These are phyloP conservation scores for Pythium aphanidermatum DNA, from an alignment of 352 stramenopile species.

Conservation along the genomic window DNA sequence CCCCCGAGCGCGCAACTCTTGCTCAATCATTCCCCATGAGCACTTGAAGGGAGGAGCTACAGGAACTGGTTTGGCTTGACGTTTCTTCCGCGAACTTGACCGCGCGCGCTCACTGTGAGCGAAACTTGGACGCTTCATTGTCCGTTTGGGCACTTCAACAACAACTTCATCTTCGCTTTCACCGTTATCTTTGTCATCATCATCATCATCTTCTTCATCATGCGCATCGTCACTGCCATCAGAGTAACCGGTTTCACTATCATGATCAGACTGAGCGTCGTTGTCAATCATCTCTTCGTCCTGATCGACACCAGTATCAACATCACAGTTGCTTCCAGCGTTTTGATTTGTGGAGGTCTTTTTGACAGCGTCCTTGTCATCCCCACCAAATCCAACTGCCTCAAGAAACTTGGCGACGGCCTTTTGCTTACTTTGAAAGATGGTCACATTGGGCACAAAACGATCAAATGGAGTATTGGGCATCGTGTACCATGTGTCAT, in stretches of 20 bases:
- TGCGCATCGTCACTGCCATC: conserved; percentile 24
- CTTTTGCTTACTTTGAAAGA: conserved; percentile 60
- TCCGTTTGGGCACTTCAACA: neutral
- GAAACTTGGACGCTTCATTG: neutral
- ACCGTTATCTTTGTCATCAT: conserved; percentile 11
- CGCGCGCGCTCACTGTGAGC: neutral
- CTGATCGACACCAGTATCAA: conserved; percentile 4
- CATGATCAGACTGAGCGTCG: neutral
- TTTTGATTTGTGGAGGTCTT: no score
- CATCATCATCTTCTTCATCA: conserved; percentile 8
- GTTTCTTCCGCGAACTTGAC: neutral
- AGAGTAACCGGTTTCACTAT: neutral
- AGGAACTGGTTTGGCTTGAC: neutral
- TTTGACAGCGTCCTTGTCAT: no score
- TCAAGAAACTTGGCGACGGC: conserved; percentile 62
- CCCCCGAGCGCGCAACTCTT: conserved; percentile 39
- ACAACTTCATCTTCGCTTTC: conserved; percentile 1
- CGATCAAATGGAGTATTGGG: conserved; percentile 56
- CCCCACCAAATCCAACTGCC: conserved; percentile 10
- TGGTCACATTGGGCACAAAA: conserved; percentile 66
- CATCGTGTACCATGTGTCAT: conserved; percentile 61
- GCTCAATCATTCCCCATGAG: conserved; percentile 54
- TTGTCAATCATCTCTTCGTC: conserved; percentile 27
- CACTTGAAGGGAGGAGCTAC: conserved; percentile 53
- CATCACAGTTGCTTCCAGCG: neutral